phyloP scores from a whole-genome alignment of 2,329 filamentous ascomycete species.

The Penicillium polonicum region DNA sequence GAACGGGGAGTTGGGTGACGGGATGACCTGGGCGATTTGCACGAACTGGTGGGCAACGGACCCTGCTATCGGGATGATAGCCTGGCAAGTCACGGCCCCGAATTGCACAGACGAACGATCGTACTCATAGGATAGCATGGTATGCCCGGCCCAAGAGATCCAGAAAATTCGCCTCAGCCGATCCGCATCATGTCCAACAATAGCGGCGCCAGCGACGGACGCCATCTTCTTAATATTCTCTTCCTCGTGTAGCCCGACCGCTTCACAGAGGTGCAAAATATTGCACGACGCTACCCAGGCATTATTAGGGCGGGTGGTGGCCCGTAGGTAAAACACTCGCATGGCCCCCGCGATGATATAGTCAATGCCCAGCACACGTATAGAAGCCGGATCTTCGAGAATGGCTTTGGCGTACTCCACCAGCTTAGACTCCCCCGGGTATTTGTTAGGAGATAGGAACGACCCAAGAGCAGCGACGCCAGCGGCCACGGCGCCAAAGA shows the following conservation, averaged over 20 bases:
- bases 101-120: conserved; percentile 31
- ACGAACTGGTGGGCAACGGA: conserved; percentile 33
- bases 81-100: conserved; percentile 25
- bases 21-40: conserved; percentile 28
- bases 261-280: conserved; percentile 32
- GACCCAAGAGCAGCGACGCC: conserved; percentile 31
- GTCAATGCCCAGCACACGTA: conserved; percentile 27
- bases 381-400: conserved; percentile 32
- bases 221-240: conserved; percentile 30
- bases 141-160: conserved; percentile 34
- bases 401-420: conserved; percentile 34
- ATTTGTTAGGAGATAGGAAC: conserved; percentile 26
- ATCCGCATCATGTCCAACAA: conserved; percentile 31
- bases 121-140: conserved; percentile 35
- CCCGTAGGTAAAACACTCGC: conserved; percentile 31
- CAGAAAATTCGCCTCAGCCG: conserved; percentile 35
- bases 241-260: conserved; percentile 30
- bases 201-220: conserved; percentile 21
- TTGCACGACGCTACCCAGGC: conserved; percentile 37
- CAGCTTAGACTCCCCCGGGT: conserved; percentile 29
- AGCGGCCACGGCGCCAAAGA: conserved; percentile 31
- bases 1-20: conserved; percentile 28
- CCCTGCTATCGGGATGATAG: conserved; percentile 20
- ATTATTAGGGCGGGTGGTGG: conserved; percentile 32
- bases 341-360: conserved; percentile 33